Base-by-base conservation (phyloP, 2,329 filamentous ascomycete genomes). In the Hymenoscyphus scutula region DNA sequence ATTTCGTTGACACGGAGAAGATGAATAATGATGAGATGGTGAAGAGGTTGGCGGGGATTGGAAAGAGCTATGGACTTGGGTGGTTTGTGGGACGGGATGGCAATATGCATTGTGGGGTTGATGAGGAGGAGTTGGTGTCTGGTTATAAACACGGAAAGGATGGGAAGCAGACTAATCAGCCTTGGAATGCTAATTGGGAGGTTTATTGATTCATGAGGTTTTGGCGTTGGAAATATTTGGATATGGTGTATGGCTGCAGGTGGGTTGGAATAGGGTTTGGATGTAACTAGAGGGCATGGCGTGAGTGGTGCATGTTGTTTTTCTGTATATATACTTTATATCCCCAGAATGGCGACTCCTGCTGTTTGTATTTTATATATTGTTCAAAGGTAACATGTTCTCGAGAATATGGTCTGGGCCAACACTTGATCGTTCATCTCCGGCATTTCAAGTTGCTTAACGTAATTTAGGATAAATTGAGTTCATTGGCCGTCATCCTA, bases 21-120 rank as follows among this genome's bases (percentile, higher is more conserved):
- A 67, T 73, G 68, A 83, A 80, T 67, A 85, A 82, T 59, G 76
- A 79, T 15, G 76, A 85, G 72, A 90, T 91, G 85, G 84, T 82
- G 66, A 75, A 75, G 61, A 80, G 81, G 72, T 78, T 93, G 38
- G 83, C 84, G 64, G 76, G 74, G 10, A 76, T 83, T n/a, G 82
- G 83, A 41, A 88, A 89, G 77, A 86, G 80, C 48, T 94, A 93
- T 74, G 89, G 88, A 1, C 75, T 93, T 37, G 90, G 90, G 0
- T 92, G 89, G 89, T 92, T 92, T 71, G 77, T 78, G 48, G 90
- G 90, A 0, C 78, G 89, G 19, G 90, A 94, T 74, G 86, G 87
- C 3, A 81, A 88, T 74, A 83, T 84, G 65, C 90, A 93, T 78
- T 89, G 89, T 71, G 90, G 90, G 13, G 84, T 94, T 62, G 90